These are phyloP conservation scores for Blakeslea trispora DNA, from an alignment of 371 early-diverging fungal species.

Conservation along the genomic window DNA sequence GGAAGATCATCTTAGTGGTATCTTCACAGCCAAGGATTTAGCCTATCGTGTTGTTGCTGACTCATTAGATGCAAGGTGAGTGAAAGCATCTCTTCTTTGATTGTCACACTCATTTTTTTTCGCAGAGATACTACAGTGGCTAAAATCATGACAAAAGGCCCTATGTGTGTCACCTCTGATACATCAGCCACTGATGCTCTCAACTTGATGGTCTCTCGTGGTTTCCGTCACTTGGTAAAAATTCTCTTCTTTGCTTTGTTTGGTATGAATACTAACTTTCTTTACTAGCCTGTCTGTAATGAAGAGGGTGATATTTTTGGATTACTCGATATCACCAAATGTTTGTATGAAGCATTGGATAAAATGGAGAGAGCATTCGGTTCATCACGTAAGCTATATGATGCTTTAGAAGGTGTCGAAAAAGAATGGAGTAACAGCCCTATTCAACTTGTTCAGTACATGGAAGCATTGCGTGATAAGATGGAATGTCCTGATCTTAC, in stretches of 20 bases:
- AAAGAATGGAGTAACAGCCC: constrained; percentile 70
- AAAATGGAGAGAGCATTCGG: constrained; percentile 94
- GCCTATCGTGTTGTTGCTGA: constrained; percentile 45
- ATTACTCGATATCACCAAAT: constrained; percentile 93
- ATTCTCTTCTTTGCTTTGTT: constrained; percentile 14
- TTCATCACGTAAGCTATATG: constrained; percentile 83
- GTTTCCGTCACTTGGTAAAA: constrained; percentile 89
- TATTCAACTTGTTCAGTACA: constrained; percentile 42
- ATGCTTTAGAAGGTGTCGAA: constrained; percentile 93
- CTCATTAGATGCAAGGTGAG: constrained; percentile 39
- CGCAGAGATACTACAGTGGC: constrained; percentile 59
- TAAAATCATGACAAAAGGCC: constrained; percentile 90
- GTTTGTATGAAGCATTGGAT: constrained; percentile 92
- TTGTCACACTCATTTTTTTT: not conserved
- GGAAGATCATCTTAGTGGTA: constrained; percentile 91
- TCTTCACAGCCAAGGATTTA: constrained; percentile 74
- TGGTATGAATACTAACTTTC: too few relatives aligned
- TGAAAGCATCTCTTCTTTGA: not conserved
- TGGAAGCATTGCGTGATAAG: constrained; percentile 66
- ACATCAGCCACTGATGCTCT: constrained; percentile 89
- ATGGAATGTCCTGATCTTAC: constrained; percentile 85
- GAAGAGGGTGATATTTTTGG: constrained; percentile 93
- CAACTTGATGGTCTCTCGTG: constrained; percentile 90
- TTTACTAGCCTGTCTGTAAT: constrained; percentile 81
- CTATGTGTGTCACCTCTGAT: constrained; percentile 84